These are phyloP conservation scores for Onygenales sp. DNA, from an alignment of 2,329 filamentous ascomycete species.

Conservation along the genomic window DNA sequence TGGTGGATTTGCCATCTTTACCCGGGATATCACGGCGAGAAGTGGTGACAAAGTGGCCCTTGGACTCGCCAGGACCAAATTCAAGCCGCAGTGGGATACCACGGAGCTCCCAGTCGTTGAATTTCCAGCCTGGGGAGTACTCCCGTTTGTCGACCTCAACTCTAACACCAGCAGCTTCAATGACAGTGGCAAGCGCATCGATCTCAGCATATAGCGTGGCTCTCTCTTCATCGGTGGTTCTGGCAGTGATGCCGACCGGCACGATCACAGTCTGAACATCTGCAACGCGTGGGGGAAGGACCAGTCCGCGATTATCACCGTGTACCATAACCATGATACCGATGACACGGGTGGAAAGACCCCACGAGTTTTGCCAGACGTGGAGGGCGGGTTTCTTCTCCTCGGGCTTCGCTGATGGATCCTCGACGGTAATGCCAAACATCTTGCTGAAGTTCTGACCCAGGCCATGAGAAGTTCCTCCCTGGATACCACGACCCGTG, in stretches of 20 bases:
- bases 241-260: conserved; percentile 86
- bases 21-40: conserved; percentile 70
- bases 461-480: conserved; percentile 84
- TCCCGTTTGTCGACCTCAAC: conserved; percentile 77
- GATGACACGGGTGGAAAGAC: conserved; percentile 90
- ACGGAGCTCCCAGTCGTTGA: conserved; percentile 97
- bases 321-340: conserved; percentile 99
- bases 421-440: conserved; percentile 96
- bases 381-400: conserved; percentile 71
- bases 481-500: conserved; percentile 93
- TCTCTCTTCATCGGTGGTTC: conserved; percentile 70
- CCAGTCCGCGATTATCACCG: conserved; percentile 88
- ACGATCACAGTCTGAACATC: conserved; percentile 80
- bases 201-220: conserved; percentile 67
- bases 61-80: conserved; percentile 89
- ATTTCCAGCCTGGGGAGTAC: conserved; percentile 93
- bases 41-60: conserved; percentile 72
- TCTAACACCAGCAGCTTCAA: conserved; percentile 67
- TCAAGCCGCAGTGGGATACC: conserved; percentile 90
- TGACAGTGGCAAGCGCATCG: conserved; percentile 56
- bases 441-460: conserved; percentile 99
- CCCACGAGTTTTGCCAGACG: conserved; percentile 99
- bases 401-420: conserved; percentile 61
- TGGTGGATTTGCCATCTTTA: conserved; percentile 63
- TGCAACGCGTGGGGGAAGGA: conserved; percentile 82